Conservation (phyloP, 345 rosid species). For the Schrenkiella parvula region DNA sequence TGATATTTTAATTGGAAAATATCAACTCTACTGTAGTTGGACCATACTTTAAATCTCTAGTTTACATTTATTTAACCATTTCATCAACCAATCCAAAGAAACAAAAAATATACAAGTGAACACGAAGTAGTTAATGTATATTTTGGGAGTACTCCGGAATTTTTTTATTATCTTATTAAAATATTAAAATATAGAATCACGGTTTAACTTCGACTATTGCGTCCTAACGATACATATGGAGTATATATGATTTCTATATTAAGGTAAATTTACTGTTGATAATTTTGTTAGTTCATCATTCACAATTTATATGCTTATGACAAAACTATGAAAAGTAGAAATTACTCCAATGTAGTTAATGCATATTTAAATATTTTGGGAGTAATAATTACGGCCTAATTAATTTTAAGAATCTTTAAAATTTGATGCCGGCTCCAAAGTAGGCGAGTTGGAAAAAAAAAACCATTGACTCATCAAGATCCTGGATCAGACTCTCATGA, state of each 20-base stretch:
- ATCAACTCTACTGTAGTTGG: constrained; percentile 6
- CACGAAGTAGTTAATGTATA: not conserved
- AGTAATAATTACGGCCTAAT: not conserved
- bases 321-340: not conserved
- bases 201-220: not conserved
- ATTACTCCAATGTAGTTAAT: no score
- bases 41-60: not conserved
- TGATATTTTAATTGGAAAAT: constrained; percentile 26
- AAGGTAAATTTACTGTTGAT: no score
- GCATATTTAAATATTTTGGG: no score
- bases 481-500: not conserved
- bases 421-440: constrained; percentile 7
- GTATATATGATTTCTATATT: not conserved
- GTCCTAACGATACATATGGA: not conserved
- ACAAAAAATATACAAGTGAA: not conserved
- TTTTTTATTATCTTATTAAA: not conserved
- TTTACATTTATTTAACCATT: not conserved
- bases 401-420: not conserved
- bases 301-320: not conserved
- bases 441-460: constrained; percentile 3
- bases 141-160: not conserved
- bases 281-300: not conserved
- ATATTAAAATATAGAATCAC: not conserved
- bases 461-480: not conserved
- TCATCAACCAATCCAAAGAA: not conserved